Conservation (phyloP, 2,329 filamentous ascomycete genomes). For the Dichotomopilus funicola region DNA sequence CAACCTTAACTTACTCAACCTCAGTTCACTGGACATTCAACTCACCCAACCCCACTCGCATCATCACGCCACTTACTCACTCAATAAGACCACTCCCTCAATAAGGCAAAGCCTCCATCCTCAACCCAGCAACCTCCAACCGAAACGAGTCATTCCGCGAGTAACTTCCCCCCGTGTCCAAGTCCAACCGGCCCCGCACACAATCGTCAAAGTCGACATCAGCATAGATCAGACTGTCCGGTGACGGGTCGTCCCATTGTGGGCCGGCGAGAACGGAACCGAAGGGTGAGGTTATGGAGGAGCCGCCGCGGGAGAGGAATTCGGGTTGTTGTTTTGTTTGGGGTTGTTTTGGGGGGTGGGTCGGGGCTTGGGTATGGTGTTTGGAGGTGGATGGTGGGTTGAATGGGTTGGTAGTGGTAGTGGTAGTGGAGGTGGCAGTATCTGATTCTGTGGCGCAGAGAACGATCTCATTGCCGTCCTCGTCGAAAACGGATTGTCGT, state of each 20-base stretch:
- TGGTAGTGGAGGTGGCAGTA: not conserved
- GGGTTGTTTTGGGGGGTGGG: too few species aligned
- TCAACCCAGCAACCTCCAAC: slow-evolving; percentile 52
- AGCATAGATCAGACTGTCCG: slow-evolving; percentile 55
- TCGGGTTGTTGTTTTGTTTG: slow-evolving; percentile 31
- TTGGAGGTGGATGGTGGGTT: not conserved
- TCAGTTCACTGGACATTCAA: too few species aligned
- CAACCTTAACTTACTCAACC: too few species aligned
- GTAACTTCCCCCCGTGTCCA: slow-evolving; percentile 82
- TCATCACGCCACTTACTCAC: too few species aligned
- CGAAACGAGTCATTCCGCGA: slow-evolving; percentile 62
- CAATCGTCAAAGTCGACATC: slow-evolving; percentile 88
- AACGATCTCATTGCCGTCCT: slow-evolving; percentile 44
- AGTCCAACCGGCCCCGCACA: slow-evolving; percentile 69
- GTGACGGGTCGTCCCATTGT: slow-evolving; percentile 66
- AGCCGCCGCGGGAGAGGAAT: slow-evolving; percentile 69
- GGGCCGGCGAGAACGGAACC: slow-evolving; percentile 77
- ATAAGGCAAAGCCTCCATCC: slow-evolving; percentile 53
- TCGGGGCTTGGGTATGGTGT: not conserved
- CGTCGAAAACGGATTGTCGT: slow-evolving; percentile 42
- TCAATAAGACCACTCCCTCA: not conserved
- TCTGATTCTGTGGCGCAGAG: slow-evolving; percentile 2
- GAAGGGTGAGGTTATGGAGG: slow-evolving; percentile 70
- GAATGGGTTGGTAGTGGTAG: not conserved
- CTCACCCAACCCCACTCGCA: too few species aligned